Percentiles rank a stretch among this genome's conserved stretches.
Conservation (phyloP, 129 eudicot species). For the Calendula officinalis region DNA sequence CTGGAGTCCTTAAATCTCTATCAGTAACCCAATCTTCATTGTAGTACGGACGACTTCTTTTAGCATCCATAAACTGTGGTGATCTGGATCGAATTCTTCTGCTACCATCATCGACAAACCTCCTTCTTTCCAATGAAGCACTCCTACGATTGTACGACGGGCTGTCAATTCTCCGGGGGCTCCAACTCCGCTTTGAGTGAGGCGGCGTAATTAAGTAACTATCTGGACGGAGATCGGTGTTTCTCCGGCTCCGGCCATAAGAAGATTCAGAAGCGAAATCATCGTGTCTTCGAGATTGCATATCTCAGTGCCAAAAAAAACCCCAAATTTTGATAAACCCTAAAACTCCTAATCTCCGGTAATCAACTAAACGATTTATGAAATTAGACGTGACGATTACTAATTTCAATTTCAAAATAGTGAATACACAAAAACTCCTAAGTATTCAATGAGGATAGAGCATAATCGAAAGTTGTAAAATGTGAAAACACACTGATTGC, state of each 20-base stretch:
- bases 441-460: slow-evolving; percentile 1
- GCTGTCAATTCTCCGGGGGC: slow-evolving; percentile 32
- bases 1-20: slow-evolving; percentile 27
- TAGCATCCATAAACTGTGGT: slow-evolving; percentile 25
- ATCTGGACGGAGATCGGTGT: slow-evolving; percentile 23
- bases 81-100: slow-evolving; percentile 37
- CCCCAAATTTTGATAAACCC: slow-evolving; percentile 27
- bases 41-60: slow-evolving; percentile 32
- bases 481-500: slow-evolving; percentile 12
- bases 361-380: slow-evolving; percentile 20
- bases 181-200: slow-evolving; percentile 34
- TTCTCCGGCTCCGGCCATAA: slow-evolving; percentile 29
- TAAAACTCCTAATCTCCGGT: slow-evolving; percentile 21
- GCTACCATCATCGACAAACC: slow-evolving; percentile 25
- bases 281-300: slow-evolving; percentile 44
- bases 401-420: not conserved
- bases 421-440: slow-evolving; percentile 12
- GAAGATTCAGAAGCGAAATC: slow-evolving; percentile 23
- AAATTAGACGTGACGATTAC: not conserved
- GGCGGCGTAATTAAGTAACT: slow-evolving; percentile 28
- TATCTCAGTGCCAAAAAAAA: slow-evolving; percentile 21
- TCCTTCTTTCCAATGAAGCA: slow-evolving; percentile 37
- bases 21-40: slow-evolving; percentile 30
- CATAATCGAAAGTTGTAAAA: not conserved
- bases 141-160: slow-evolving; percentile 29